Base-by-base conservation (phyloP, 2,329 filamentous ascomycete genomes). In the Cercospora brassicicola region DNA sequence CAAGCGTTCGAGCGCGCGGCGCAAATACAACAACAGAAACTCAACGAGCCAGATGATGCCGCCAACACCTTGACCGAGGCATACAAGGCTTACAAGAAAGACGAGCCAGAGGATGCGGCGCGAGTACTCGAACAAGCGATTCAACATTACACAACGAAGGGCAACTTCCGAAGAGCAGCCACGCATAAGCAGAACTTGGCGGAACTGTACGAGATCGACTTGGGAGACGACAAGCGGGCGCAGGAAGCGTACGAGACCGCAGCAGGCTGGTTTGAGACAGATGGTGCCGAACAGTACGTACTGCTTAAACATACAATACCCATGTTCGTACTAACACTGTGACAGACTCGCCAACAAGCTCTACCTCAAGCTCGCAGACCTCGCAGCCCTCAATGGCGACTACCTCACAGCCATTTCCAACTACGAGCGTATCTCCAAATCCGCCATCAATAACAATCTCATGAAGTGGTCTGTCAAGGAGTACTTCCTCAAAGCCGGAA, bases 381-480 rank as follows among this genome's bases (percentile, higher is more conserved):
- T 97, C 56, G 86, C 92, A 6, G 95, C 92, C 11, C 82, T 96
- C 13, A 90, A 93, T 66, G 88, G 84, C 68, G 92, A 97, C 78
- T 97, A 96, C 83, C 89, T 90, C 83, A 92, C 90, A 80, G 88
- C 93, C 66, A 92, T 94, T 74, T 86, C 90, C 71, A 86, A 90
- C 64, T 97, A 91, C 82, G 94, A 98, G 80, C 89, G 90, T 76
- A 92, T 97, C 59, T 91, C 93, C 51, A 78, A 79, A 67, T 86
- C 87, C 53, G 91, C 90, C 39, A 89, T 97, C 75, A 89, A 89
- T 80, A 97, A 96, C 84, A 95, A 96, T 80, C 84, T 97, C 67
- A 94, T 96, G 91, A 91, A 90, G 78, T 96, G 92, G 88, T 92
- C 89, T 59, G 93, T 98, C 71, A 98, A 97, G 81, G 93, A 97